Evolutionary conservation across 371 early-diverging fungal genomes (phyloP).

Genomic region (Rhizopus microsporus): DNA sequence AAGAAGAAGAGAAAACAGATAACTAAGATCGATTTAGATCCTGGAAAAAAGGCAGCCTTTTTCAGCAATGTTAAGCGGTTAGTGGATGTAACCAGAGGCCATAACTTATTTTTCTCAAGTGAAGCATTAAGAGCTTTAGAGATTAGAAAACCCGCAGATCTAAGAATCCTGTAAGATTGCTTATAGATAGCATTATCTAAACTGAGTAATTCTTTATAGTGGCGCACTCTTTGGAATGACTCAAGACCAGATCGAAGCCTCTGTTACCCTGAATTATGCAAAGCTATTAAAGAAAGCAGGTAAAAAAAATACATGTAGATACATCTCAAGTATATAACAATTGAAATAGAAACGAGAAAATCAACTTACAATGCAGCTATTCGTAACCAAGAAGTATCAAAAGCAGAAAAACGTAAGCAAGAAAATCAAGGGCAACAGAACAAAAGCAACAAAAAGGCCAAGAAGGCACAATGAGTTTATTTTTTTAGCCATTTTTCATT

Average conservation of each 20-base stretch:
- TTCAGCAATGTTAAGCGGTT: slow-evolving; percentile 77
- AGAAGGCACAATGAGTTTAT: slow-evolving; percentile 2
- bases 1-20: no score
- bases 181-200: background rate
- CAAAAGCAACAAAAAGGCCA: slow-evolving; percentile 10
- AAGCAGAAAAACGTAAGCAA: slow-evolving; percentile 17
- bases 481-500: slow-evolving; percentile 32
- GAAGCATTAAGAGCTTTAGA: slow-evolving; percentile 81
- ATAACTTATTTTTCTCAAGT: slow-evolving; percentile 83
- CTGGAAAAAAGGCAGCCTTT: slow-evolving; percentile 59
- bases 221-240: slow-evolving; percentile 44
- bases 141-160: slow-evolving; percentile 80
- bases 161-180: slow-evolving; percentile 76
- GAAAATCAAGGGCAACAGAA: slow-evolving; percentile 11
- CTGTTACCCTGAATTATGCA: slow-evolving; percentile 32
- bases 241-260: slow-evolving; percentile 37
- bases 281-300: slow-evolving; percentile 44
- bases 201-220: slow-evolving; percentile 15
- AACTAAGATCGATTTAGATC: slow-evolving; percentile 41
- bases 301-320: slow-evolving; percentile 13
- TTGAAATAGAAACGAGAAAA: slow-evolving; percentile 59
- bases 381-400: slow-evolving; percentile 31
- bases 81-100: slow-evolving; percentile 83
- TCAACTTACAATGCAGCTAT: slow-evolving; percentile 56
- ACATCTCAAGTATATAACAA: background rate